Evolutionary conservation across 805 yeast genomes (phyloP).

Genomic region (Kockiozyma suomiensis): DNA sequence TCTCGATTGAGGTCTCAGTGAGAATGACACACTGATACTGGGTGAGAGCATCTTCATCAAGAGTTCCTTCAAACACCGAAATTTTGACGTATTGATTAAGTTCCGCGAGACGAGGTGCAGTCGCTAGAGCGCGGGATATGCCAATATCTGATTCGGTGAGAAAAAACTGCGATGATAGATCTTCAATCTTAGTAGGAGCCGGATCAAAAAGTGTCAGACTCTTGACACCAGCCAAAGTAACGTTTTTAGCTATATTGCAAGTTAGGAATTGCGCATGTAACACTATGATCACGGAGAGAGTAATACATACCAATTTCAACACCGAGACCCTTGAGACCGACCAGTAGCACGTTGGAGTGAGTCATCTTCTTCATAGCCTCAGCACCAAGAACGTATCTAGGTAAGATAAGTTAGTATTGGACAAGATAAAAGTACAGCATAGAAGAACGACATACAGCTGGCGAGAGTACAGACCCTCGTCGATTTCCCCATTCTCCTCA

Average conservation of each 20-base stretch:
- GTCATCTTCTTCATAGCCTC: slow-evolving; percentile 99
- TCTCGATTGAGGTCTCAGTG: slow-evolving; percentile 72
- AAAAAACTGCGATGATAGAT: slow-evolving; percentile 85
- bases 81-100: slow-evolving; percentile 91
- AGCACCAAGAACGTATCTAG: slow-evolving; percentile 82
- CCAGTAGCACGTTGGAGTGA: slow-evolving; percentile 82
- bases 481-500: slow-evolving; percentile 53
- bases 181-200: slow-evolving; percentile 61
- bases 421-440: background rate
- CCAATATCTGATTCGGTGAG: slow-evolving; percentile 74
- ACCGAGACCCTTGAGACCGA: slow-evolving; percentile 92
- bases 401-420: background rate
- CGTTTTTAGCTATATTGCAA: slow-evolving; percentile 64
- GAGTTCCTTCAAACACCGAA: slow-evolving; percentile 56
- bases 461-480: slow-evolving; percentile 93
- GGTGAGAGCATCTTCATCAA: slow-evolving; percentile 57
- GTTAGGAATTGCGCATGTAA: background rate
- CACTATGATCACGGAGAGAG: background rate
- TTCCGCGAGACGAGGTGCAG: slow-evolving; percentile 71
- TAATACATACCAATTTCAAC: slow-evolving; percentile 66
- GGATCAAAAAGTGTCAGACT: slow-evolving; percentile 86
- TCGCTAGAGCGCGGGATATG: slow-evolving; percentile 69
- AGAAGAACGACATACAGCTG: slow-evolving; percentile 55
- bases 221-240: slow-evolving; percentile 96
- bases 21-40: slow-evolving; percentile 79